Evolutionary conservation across 257 asterid species (phyloP).

Genomic region (Eustoma russellianum): DNA sequence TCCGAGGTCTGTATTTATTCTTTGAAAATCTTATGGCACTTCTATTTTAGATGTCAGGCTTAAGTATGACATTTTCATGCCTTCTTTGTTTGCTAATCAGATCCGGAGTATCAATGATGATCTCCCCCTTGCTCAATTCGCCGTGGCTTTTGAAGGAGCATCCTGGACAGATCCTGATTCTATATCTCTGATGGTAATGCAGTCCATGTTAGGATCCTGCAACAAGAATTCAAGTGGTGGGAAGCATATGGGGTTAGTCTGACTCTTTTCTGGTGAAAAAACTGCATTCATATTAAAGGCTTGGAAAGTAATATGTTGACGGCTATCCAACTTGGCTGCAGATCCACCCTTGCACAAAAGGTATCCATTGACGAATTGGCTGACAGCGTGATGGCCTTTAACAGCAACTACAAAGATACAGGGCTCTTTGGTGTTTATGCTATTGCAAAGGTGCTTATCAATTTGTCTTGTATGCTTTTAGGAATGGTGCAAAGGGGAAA

Average conservation of each 20-base stretch:
- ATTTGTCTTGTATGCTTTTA: background rate
- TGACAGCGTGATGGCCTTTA: slow-evolving; percentile 89
- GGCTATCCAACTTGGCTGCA: slow-evolving; percentile 25
- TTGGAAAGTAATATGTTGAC: background rate
- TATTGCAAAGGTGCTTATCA: slow-evolving; percentile 55
- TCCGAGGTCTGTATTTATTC: slow-evolving; percentile 56
- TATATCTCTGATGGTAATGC: slow-evolving; percentile 81
- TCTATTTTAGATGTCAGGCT: background rate
- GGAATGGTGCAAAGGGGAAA: background rate
- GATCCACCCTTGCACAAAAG: slow-evolving; percentile 68
- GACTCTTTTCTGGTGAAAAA: background rate
- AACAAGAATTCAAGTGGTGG: slow-evolving; percentile 64
- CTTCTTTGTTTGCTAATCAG: slow-evolving; percentile 22
- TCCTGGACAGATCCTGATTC: slow-evolving; percentile 94
- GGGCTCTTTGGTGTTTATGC: slow-evolving; percentile 89
- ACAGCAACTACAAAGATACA: slow-evolving; percentile 80
- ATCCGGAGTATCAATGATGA: slow-evolving; percentile 78
- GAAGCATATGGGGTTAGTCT: slow-evolving; percentile 76
- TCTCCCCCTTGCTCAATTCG: slow-evolving; percentile 67
- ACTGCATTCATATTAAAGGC: background rate
- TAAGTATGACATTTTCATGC: background rate
- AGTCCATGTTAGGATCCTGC: slow-evolving; percentile 80
- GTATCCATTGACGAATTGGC: slow-evolving; percentile 69
- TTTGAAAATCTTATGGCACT: slow-evolving; percentile 10
- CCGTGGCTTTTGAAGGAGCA: slow-evolving; percentile 88